These are phyloP conservation scores for Ganoderma multipileum DNA, from an alignment of 1,284 basidiomycete genomes.

Conservation along the genomic window DNA sequence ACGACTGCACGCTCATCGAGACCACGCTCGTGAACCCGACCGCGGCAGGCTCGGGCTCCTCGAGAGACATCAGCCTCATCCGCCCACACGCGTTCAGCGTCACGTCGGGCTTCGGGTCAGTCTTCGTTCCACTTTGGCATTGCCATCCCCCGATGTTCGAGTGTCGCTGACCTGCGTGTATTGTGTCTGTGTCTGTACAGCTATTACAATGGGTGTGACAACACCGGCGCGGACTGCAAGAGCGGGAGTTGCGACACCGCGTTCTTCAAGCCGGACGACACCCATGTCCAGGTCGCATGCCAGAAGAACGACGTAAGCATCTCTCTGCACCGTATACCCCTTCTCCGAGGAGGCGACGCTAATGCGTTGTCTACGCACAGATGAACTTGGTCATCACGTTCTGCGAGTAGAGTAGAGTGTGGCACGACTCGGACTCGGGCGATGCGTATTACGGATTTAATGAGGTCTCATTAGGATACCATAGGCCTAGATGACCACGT, in stretches of 20 bases:
- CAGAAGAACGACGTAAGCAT: slow-evolving; percentile 35
- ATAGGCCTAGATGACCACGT: neutral
- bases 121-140: too few relatives aligned
- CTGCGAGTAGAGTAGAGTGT: slow-evolving; percentile 33
- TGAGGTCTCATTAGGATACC: neutral
- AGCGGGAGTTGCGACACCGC: slow-evolving; percentile 42
- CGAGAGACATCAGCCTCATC: slow-evolving; percentile 53
- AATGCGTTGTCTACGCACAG: slow-evolving; percentile 13
- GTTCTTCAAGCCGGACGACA: slow-evolving; percentile 49
- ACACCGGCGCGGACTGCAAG: slow-evolving; percentile 35
- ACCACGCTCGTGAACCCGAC: slow-evolving; percentile 51
- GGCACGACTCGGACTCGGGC: neutral
- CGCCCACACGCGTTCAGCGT: slow-evolving; percentile 45
- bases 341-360: neutral
- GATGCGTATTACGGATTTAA: neutral
- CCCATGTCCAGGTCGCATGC: slow-evolving; percentile 48
- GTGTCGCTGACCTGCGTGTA: neutral
- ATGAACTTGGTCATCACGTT: slow-evolving; percentile 44
- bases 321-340: neutral
- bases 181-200: slow-evolving; percentile 5
- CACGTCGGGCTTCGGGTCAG: slow-evolving; percentile 34
- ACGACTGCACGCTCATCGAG: slow-evolving; percentile 50
- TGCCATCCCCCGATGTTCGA: too few relatives aligned
- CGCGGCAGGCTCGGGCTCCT: slow-evolving; percentile 48
- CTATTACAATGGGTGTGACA: slow-evolving; percentile 42